A percentile compares a stretch with the other conserved stretches of the same genome.
These are phyloP conservation scores for Setaria viridis DNA, from an alignment of 202 grass and related monocot species.

Conservation along the genomic window DNA sequence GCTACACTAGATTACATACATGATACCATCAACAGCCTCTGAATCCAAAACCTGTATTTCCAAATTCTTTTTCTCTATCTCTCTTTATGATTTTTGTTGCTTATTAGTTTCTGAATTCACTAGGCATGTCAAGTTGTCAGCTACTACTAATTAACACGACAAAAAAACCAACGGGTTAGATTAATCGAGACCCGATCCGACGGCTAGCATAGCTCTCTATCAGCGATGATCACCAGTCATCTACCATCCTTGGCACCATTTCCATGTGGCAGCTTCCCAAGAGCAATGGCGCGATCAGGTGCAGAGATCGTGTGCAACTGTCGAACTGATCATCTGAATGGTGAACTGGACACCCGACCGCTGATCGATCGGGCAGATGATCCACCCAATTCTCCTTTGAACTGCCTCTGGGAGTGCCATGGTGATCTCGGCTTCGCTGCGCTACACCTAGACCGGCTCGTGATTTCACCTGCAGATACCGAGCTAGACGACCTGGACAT, in stretches of 20 bases:
- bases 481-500: conserved; percentile 12
- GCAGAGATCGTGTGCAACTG: conserved; percentile 10
- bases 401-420: conserved; percentile 23
- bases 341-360: neutral
- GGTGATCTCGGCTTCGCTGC: neutral
- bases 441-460: conserved; percentile 32
- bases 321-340: neutral
- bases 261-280: neutral
- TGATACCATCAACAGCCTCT: conserved; percentile 25
- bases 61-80: neutral
- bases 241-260: neutral
- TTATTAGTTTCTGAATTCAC: neutral
- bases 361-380: neutral
- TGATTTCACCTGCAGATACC: conserved; percentile 1
- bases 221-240: neutral
- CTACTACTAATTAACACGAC: neutral
- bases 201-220: neutral
- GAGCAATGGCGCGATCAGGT: neutral
- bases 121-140: conserved; percentile 28
- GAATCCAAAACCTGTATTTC: conserved; percentile 12
- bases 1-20: conserved; percentile 22
- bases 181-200: conserved; percentile 14
- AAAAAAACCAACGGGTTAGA: conserved; percentile 32
- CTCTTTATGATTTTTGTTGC: neutral
- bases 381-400: neutral